phyloP scores from a whole-genome alignment of 352 stramenopile genomes.

The Phytophthora meadii region DNA sequence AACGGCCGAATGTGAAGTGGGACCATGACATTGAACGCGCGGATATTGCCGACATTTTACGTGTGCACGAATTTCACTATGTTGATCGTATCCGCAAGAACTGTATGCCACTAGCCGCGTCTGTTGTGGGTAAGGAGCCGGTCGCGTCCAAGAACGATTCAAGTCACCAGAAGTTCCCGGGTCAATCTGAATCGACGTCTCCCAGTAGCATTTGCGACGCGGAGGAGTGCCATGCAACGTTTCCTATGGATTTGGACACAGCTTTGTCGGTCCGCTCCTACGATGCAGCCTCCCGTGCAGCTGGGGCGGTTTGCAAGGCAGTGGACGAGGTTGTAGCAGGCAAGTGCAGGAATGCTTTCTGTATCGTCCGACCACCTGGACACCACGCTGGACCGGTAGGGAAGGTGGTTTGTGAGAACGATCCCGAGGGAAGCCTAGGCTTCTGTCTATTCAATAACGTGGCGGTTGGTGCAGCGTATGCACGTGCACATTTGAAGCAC shows the following conservation, averaged over 20 bases:
- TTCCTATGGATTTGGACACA: slow-evolving; percentile 79
- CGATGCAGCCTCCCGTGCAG: slow-evolving; percentile 78
- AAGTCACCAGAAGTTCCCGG: slow-evolving; percentile 13
- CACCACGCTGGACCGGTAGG: slow-evolving; percentile 96
- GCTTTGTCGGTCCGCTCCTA: slow-evolving; percentile 81
- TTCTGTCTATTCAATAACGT: slow-evolving; percentile 99
- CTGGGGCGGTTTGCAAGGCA: slow-evolving; percentile 83
- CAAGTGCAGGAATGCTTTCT: slow-evolving; percentile 96
- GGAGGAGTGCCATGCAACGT: slow-evolving; percentile 49
- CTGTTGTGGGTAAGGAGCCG: slow-evolving; percentile 22
- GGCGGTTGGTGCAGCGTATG: slow-evolving; percentile 96
- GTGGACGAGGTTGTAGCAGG: slow-evolving; percentile 90
- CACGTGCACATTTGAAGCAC: slow-evolving; percentile 92
- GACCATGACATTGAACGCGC: slow-evolving; percentile 70
- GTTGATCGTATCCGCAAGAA: slow-evolving; percentile 70
- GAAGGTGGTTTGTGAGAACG: slow-evolving; percentile 94
- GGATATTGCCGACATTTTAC: slow-evolving; percentile 89
- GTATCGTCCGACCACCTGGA: slow-evolving; percentile 95
- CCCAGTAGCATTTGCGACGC: slow-evolving; percentile 28
- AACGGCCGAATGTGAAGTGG: slow-evolving; percentile 62
- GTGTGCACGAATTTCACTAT: slow-evolving; percentile 92
- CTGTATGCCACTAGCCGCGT: slow-evolving; percentile 48
- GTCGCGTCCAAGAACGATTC: slow-evolving; percentile 17
- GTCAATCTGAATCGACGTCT: slow-evolving; percentile 4
- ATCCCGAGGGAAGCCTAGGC: slow-evolving; percentile 88